These are phyloP conservation scores for Bimuria novae-zelandiae DNA, from an alignment of 2,329 filamentous ascomycete genomes.

Conservation along the genomic window DNA sequence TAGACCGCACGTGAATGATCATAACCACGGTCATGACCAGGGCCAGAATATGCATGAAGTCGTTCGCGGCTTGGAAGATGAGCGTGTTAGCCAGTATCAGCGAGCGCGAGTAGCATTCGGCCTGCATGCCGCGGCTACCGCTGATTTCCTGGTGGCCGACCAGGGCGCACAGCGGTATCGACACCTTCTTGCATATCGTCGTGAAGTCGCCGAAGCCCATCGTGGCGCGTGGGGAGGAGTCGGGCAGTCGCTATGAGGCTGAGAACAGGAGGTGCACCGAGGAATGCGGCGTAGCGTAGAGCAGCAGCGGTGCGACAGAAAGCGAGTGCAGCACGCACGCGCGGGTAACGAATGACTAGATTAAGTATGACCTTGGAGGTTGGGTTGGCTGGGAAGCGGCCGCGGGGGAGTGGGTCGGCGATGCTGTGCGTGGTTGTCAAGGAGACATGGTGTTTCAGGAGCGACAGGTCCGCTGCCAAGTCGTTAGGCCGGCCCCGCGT, in stretches of 20 bases:
- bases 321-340: constrained; percentile 16
- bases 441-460: constrained; percentile 11
- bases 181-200: constrained; percentile 79
- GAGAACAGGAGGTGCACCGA: constrained; percentile 10
- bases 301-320: constrained; percentile 4
- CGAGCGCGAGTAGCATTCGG: constrained; percentile 89
- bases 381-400: constrained; percentile 11
- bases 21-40: constrained; percentile 94
- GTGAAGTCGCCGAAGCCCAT: constrained; percentile 94
- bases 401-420: constrained; percentile 6
- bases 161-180: constrained; percentile 84
- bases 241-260: constrained; percentile 16
- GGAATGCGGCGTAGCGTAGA: constrained; percentile 5
- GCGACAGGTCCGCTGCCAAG: constrained; percentile 2
- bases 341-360: constrained; percentile 29
- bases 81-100: constrained; percentile 98
- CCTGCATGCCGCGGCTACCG: constrained; percentile 76
- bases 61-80: constrained; percentile 92
- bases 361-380: constrained; percentile 13
- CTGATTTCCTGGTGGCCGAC: constrained; percentile 76
- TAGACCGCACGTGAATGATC: constrained; percentile 94
- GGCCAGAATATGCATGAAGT: constrained; percentile 89
- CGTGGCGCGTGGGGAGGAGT: constrained; percentile 10
- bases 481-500: not conserved
- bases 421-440: constrained; percentile 5